Conservation (phyloP, 2,329 filamentous ascomycete genomes). For the Stromatinia cepivora region DNA sequence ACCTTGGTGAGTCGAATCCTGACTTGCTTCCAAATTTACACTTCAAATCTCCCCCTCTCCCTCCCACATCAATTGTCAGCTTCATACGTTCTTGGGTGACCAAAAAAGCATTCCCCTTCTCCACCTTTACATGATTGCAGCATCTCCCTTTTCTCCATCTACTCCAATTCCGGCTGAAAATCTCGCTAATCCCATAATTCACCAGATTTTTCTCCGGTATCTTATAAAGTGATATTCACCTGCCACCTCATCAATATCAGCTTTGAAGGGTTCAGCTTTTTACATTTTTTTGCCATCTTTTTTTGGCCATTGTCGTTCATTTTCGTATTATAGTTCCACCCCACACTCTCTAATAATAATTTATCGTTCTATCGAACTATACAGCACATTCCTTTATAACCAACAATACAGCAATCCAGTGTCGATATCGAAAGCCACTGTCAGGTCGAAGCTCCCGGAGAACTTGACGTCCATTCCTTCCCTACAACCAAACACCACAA, state of each 20-base stretch:
- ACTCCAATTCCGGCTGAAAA: background rate
- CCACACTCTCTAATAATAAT: constrained; percentile 41
- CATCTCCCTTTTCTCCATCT: constrained; percentile 14
- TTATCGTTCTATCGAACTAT: constrained; percentile 32
- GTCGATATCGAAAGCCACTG: constrained; percentile 33
- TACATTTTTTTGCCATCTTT: constrained; percentile 27
- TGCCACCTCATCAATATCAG: constrained; percentile 29
- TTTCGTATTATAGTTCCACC: constrained; percentile 34
- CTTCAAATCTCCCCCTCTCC: background rate
- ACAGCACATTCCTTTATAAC: constrained; percentile 38
- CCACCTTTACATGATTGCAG: constrained; percentile 6
- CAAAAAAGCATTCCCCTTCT: constrained; percentile 28
- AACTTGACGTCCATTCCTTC: constrained; percentile 43
- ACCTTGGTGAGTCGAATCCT: constrained; percentile 22
- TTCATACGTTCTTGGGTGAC: constrained; percentile 7
- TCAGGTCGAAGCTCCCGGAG: constrained; percentile 43
- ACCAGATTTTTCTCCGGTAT: constrained; percentile 15
- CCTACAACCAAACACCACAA: constrained; percentile 18
- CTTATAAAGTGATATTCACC: constrained; percentile 26
- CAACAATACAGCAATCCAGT: constrained; percentile 33
- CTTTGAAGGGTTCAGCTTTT: constrained; percentile 27
- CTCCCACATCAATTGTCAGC: constrained; percentile 25
- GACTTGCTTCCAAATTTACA: background rate
- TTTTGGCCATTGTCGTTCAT: constrained; percentile 39
- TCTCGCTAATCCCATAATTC: constrained; percentile 23